A percentile compares a stretch with the other conserved stretches of the same genome.
Evolutionary conservation across 768 basidiomycete genomes (phyloP).

Genomic region (Gyrodon lividus): DNA sequence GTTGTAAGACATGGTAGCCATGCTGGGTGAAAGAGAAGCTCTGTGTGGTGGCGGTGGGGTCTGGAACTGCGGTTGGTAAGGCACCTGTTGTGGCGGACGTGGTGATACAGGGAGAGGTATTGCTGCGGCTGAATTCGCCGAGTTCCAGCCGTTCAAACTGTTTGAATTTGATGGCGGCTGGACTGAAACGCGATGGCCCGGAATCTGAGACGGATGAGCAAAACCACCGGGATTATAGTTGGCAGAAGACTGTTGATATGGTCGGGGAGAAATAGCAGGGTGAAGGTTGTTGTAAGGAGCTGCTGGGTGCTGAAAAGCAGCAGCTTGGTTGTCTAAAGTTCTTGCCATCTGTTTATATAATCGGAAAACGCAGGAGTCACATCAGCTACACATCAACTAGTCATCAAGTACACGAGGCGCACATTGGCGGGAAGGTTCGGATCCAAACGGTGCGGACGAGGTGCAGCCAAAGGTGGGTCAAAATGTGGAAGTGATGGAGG

Average conservation of each 20-base stretch:
- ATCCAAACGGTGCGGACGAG: conserved; percentile 62
- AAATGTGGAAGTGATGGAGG: conserved; percentile 47
- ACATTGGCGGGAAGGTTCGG: conserved; percentile 63
- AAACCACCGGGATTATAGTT: conserved; percentile 19
- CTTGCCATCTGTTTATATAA: conserved; percentile 57
- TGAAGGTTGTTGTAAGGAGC: conserved; percentile 22
- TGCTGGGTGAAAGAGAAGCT: conserved; percentile 25
- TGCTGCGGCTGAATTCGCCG: conserved; percentile 12
- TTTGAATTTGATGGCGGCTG: conserved; percentile 19
- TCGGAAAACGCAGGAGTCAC: conserved; percentile 16
- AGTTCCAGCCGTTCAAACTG: conserved; percentile 25
- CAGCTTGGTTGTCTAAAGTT: conserved; percentile 51
- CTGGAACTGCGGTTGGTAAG: conserved; percentile 22
- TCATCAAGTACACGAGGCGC: conserved; percentile 28
- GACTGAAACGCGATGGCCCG: conserved; percentile 16
- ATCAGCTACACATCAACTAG: not conserved
- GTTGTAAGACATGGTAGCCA: conserved; percentile 20
- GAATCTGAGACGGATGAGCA: conserved; percentile 5
- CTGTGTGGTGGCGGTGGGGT: conserved; percentile 22
- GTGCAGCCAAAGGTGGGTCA: conserved; percentile 58
- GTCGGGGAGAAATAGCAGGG: conserved; percentile 25
- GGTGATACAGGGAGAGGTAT: conserved; percentile 23
- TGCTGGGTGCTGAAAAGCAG: conserved; percentile 20
- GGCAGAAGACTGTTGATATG: conserved; percentile 14
- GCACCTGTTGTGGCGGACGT: conserved; percentile 19